Percentiles rank a stretch among this genome's conserved stretches.
These are phyloP conservation scores for Flaveria floridana DNA, from an alignment of 140 eudicot genomes.

Conservation along the genomic window DNA sequence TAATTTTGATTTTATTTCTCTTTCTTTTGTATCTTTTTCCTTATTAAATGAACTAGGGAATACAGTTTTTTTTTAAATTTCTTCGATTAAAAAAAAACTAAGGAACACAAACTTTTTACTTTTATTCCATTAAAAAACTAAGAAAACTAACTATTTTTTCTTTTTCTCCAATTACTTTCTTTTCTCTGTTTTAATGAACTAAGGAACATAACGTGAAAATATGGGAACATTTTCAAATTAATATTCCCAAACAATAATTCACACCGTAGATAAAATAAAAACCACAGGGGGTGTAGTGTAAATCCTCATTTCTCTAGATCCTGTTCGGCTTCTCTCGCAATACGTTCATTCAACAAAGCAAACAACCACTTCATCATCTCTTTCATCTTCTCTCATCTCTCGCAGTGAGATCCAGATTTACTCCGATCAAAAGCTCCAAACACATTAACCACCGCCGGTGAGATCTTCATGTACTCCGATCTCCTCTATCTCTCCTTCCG, in stretches of 20 bases:
- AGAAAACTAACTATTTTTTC: no score
- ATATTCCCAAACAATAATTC: background rate
- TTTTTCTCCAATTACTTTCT: no score
- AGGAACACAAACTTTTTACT: no score
- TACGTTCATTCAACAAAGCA: background rate
- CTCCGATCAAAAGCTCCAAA: slow-evolving; percentile 20
- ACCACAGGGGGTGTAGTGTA: slow-evolving; percentile 6
- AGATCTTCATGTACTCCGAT: slow-evolving; percentile 28
- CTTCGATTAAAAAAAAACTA: no score
- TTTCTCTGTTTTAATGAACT: no score
- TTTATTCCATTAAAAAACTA: no score
- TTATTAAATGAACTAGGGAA: no score
- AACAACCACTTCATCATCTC: slow-evolving; percentile 11
- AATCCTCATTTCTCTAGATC: slow-evolving; percentile 20
- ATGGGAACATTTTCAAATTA: no score
- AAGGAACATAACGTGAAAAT: no score
- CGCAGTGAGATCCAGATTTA: background rate
- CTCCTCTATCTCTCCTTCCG: slow-evolving; percentile 7
- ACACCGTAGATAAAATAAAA: background rate
- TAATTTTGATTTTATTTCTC: no score
- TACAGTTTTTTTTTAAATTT: no score
- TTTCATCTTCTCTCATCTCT: background rate
- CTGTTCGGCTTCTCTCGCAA: slow-evolving; percentile 11
- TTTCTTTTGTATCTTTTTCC: no score
- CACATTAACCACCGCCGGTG: slow-evolving; percentile 33